Conservation (phyloP, 2,329 filamentous ascomycete species). For the Aureobasidium mangrovei region DNA sequence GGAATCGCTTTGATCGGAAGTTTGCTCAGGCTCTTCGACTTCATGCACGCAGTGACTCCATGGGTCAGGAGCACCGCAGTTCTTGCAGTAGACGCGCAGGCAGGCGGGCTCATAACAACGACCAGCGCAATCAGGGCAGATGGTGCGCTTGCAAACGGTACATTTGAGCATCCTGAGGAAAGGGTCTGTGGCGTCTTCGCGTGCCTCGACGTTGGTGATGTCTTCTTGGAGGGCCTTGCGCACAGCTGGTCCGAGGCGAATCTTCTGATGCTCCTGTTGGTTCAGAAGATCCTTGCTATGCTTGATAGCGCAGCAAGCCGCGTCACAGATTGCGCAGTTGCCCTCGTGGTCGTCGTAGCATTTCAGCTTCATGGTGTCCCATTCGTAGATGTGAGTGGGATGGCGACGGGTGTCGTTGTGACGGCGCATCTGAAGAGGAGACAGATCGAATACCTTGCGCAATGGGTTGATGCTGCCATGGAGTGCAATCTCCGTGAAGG, state of each 20-base stretch:
- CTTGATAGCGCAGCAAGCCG: conserved; percentile 16
- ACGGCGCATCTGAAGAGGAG: conserved; percentile 10
- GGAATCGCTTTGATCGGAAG: no score
- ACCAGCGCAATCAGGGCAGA: conserved; percentile 18
- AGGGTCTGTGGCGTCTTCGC: conserved; percentile 16
- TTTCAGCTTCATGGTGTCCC: conserved; percentile 18
- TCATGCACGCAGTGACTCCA: conserved; percentile 2
- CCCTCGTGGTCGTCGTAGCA: conserved; percentile 14
- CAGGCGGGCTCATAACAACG: conserved; percentile 5
- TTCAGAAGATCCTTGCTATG: conserved; percentile 4
- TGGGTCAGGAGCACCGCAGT: conserved; percentile 1
- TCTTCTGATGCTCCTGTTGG: not conserved
- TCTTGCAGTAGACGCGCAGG: conserved; percentile 6
- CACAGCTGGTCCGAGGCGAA: no score
- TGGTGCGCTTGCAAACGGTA: conserved; percentile 16
- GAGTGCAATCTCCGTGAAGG: not conserved
- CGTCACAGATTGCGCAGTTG: conserved; percentile 15
- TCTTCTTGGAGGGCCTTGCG: not conserved
- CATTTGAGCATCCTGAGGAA: conserved; percentile 19
- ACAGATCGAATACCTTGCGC: conserved; percentile 12
- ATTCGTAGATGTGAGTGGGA: conserved; percentile 16
- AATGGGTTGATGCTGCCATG: not conserved
- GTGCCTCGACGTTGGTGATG: conserved; percentile 4
- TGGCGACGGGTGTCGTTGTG: conserved; percentile 12
- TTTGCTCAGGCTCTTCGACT: no score